Evolutionary conservation across 2,329 filamentous ascomycete species (phyloP).

Genomic region (Hypoxylon sp.): DNA sequence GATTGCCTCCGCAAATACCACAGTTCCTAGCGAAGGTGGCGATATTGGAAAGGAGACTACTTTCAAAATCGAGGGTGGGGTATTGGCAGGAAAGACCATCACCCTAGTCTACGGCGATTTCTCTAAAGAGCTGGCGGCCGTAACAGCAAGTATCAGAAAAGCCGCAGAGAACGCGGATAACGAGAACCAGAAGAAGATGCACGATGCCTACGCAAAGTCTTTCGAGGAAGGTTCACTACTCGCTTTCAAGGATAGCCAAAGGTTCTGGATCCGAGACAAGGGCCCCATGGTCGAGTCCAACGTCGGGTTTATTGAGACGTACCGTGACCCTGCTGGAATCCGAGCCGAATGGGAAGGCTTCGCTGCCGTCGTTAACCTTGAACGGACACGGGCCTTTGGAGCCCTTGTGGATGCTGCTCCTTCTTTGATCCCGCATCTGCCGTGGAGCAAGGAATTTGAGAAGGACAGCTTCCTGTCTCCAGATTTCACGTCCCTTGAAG

Average conservation of each 20-base stretch:
- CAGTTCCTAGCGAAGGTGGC: conserved; percentile 73
- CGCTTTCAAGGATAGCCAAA: conserved; percentile 84
- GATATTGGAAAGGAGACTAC: conserved; percentile 77
- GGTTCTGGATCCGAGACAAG: conserved; percentile 87
- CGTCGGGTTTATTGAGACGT: conserved; percentile 88
- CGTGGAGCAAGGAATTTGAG: conserved; percentile 91
- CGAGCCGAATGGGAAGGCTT: conserved; percentile 90
- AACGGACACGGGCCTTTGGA: conserved; percentile 89
- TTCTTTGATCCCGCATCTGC: conserved; percentile 86
- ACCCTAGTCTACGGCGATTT: conserved; percentile 83
- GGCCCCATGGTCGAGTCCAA: conserved; percentile 85
- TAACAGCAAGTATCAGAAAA: conserved; percentile 76
- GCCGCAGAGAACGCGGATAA: conserved; percentile 80
- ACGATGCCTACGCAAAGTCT: conserved; percentile 77
- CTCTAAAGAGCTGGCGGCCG: conserved; percentile 77
- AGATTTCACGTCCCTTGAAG: conserved; percentile 95
- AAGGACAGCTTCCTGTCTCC: conserved; percentile 96
- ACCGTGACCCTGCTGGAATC: conserved; percentile 85
- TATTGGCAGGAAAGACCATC: conserved; percentile 76
- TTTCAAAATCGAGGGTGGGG: conserved; percentile 72
- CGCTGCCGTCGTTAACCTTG: conserved; percentile 87
- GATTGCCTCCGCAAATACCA: conserved; percentile 77
- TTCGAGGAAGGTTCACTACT: conserved; percentile 82
- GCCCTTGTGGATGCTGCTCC: conserved; percentile 87
- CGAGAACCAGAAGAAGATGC: conserved; percentile 74